Base-by-base conservation (phyloP, 345 rosid species). In the Gossypium anomalum region DNA sequence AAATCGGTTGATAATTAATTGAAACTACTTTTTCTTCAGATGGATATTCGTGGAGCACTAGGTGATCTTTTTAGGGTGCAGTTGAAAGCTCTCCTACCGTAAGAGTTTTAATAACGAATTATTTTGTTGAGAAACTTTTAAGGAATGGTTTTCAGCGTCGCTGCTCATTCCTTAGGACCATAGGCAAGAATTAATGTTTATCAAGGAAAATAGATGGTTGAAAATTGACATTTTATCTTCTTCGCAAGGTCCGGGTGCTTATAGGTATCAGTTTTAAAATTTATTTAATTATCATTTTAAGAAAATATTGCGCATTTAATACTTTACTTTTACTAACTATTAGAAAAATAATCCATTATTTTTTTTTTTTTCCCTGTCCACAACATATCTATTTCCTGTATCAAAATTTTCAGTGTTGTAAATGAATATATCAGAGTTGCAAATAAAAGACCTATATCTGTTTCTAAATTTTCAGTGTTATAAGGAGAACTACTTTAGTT, bases 31-130 rank as follows among this genome's bases (percentile, higher is more conserved):
- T 44, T 70, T 78, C 10, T 78, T 75, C 86, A 94, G 98, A 88
- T 92, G 97, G 97, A 89, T 74, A 90, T 94, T 74, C 92, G 98
- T 43, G 97, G 94, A 74, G 97, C 95, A 15, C 85, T 92, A 44
- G 98, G 87, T 22, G 88, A 92, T 78, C 98, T 94, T 68, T 94
- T 94, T 87, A 84, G 82, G 82, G 77, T 85, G 77, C 99, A 94
- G 78, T 78, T 94, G 86, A 91, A 90, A 85, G 83, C 93, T 62
- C 86, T 94, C 68, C 77, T 91, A 52, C 98, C 93, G 41, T 82
- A 75, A 76, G 75, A 71, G 63, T 78, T 56, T 15, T 55, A 55
- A 52, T 63, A 9, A 62, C 23, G 53, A 38, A 44, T 15, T 6
- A 16, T 45, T 43, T 47, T 20, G 38, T 58, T 25, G 22, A 71